phyloP scores from a whole-genome alignment of 352 stramenopile genomes.

The Phytophthora ohioensis region DNA sequence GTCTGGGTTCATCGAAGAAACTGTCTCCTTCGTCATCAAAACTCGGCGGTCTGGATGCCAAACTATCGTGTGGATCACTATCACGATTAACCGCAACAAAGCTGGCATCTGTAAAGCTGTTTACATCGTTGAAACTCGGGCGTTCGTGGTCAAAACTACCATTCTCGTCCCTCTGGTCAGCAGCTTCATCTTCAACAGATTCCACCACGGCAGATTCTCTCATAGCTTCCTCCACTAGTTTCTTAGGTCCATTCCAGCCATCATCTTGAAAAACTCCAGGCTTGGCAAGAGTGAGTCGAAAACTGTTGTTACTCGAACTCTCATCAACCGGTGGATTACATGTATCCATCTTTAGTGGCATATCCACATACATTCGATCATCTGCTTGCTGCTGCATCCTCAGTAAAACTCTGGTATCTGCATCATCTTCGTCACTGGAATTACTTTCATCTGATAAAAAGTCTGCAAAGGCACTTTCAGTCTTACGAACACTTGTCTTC shows the following conservation, averaged over 20 bases:
- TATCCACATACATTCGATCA: slow-evolving; percentile 53
- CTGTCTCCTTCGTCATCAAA: slow-evolving; percentile 28
- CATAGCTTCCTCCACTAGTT: slow-evolving; percentile 15
- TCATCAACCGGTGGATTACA: slow-evolving; percentile 6
- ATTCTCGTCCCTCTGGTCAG: not conserved
- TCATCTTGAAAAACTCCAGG: slow-evolving; percentile 15
- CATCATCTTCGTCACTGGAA: slow-evolving; percentile 39
- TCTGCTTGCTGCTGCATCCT: slow-evolving; percentile 66
- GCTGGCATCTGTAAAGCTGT: slow-evolving; percentile 13
- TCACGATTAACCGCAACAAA: not conserved
- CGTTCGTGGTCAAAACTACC: not conserved
- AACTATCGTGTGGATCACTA: slow-evolving; percentile 15
- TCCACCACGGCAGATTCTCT: not conserved
- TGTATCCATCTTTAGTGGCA: slow-evolving; percentile 40
- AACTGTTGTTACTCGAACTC: slow-evolving; percentile 22
- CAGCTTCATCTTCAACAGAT: not conserved
- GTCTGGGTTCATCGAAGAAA: slow-evolving; percentile 27
- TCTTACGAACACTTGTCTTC: slow-evolving; percentile 20
- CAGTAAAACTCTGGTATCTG: slow-evolving; percentile 30
- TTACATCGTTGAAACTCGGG: slow-evolving; percentile 6
- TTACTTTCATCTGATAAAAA: slow-evolving; percentile 53
- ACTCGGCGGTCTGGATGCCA: slow-evolving; percentile 30
- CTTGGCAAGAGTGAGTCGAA: slow-evolving; percentile 25
- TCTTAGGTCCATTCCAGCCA: slow-evolving; percentile 9
- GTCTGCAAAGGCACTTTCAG: slow-evolving; percentile 38